Evolutionary conservation across 345 rosid species (phyloP).

Genomic region (Salix purpurea): DNA sequence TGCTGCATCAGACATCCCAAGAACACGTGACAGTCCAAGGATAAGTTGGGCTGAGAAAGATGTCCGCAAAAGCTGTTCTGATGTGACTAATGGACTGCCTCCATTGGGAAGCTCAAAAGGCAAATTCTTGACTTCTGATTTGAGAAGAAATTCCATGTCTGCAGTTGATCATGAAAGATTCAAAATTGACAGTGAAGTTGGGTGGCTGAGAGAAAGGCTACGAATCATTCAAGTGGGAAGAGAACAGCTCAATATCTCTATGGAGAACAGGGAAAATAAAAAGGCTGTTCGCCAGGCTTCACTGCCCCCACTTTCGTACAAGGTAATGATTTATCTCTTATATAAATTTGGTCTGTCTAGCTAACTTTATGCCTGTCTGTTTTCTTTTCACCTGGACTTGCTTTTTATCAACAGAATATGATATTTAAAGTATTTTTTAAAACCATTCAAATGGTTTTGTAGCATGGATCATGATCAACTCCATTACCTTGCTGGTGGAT

Average conservation of each 20-base stretch:
- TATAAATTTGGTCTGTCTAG: background rate
- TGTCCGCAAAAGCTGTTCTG: slow-evolving; percentile 43
- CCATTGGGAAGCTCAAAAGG: slow-evolving; percentile 24
- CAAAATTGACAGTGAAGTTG: slow-evolving; percentile 67
- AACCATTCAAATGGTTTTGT: no score
- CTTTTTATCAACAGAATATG: background rate
- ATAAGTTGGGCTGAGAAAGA: slow-evolving; percentile 22
- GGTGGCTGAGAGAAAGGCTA: slow-evolving; percentile 56
- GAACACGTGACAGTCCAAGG: slow-evolving; percentile 13
- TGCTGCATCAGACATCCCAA: slow-evolving; percentile 25
- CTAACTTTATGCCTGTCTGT: background rate
- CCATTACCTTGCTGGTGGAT: no score
- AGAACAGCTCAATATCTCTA: slow-evolving; percentile 44
- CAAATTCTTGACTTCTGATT: slow-evolving; percentile 27
- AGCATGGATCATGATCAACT: no score
- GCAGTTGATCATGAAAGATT: slow-evolving; percentile 60
- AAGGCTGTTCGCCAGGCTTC: slow-evolving; percentile 43
- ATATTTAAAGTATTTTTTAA: background rate
- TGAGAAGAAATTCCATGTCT: slow-evolving; percentile 71
- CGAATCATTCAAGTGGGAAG: slow-evolving; percentile 50
- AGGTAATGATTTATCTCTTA: slow-evolving; percentile 32
- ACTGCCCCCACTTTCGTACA: slow-evolving; percentile 49
- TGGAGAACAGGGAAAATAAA: slow-evolving; percentile 37
- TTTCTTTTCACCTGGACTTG: background rate
- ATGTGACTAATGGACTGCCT: slow-evolving; percentile 30